Evolutionary conservation across 2,329 filamentous ascomycete genomes (phyloP).

Genomic region (Fusarium verrucosum): DNA sequence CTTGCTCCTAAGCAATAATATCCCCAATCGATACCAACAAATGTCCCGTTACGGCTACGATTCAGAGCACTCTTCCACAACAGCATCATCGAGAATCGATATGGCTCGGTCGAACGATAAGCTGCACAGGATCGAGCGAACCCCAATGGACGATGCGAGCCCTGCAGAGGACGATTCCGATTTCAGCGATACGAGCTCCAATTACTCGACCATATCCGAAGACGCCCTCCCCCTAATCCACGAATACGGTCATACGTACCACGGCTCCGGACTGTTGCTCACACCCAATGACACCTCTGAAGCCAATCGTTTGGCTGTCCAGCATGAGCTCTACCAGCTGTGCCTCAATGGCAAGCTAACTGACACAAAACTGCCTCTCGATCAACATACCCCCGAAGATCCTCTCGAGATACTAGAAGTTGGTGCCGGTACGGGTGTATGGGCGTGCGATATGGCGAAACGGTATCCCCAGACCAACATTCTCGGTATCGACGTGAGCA

Average conservation of each 20-base stretch:
- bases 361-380: constrained; percentile 47
- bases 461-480: constrained; percentile 53
- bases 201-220: constrained; percentile 50
- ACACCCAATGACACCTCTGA: constrained; percentile 50
- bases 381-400: constrained; percentile 30
- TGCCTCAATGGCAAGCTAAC: constrained; percentile 48
- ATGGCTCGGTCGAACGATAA: constrained; percentile 17
- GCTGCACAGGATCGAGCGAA: constrained; percentile 9
- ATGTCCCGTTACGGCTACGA: constrained; percentile 24
- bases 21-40: constrained; percentile 16
- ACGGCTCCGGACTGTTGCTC: constrained; percentile 49
- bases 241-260: constrained; percentile 50
- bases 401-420: constrained; percentile 52
- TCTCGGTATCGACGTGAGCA: constrained; percentile 54
- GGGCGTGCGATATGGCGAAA: constrained; percentile 56
- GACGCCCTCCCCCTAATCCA: constrained; percentile 48
- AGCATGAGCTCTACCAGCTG: constrained; percentile 50
- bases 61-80: constrained; percentile 10
- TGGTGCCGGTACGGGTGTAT: constrained; percentile 55
- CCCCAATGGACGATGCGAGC: constrained; percentile 23
- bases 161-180: constrained; percentile 38
- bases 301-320: constrained; percentile 45
- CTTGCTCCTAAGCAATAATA: not conserved
- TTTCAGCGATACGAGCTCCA: constrained; percentile 45
- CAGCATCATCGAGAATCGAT: constrained; percentile 13